These are phyloP conservation scores for Acer saccharum DNA, from an alignment of 345 rosid species.

Conservation along the genomic window DNA sequence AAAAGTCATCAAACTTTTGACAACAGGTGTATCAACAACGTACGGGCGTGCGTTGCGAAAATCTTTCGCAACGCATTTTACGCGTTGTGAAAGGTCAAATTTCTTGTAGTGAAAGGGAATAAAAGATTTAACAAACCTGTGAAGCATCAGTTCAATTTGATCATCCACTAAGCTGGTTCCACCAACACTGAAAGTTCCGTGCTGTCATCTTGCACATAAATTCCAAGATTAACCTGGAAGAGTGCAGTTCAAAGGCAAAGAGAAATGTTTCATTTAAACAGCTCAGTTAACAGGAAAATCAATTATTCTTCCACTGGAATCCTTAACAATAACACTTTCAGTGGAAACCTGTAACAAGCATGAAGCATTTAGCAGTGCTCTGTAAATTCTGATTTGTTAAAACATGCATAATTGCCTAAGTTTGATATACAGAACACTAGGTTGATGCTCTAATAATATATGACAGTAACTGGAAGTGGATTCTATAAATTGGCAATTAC, in stretches of 20 bases:
- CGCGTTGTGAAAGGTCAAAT: too few relatives aligned
- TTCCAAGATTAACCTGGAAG: constrained; percentile 79
- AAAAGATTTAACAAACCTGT: constrained; percentile 52
- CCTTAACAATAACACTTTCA: too few relatives aligned
- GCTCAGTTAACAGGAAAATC: constrained; percentile 5
- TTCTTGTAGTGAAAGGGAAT: too few relatives aligned
- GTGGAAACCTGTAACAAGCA: neutral
- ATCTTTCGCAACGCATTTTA: too few relatives aligned
- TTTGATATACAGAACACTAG: neutral
- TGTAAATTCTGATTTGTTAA: neutral
- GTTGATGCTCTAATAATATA: neutral
- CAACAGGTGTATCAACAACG: too few relatives aligned
- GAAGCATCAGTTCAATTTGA: constrained; percentile 91
- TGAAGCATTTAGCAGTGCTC: neutral
- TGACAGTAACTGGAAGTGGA: neutral
- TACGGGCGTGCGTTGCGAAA: too few relatives aligned
- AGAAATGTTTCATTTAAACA: constrained; percentile 2
- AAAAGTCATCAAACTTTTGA: too few relatives aligned
- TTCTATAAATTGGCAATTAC: neutral
- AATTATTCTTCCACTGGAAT: too few relatives aligned
- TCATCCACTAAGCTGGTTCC: constrained; percentile 87
- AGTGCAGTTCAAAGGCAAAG: constrained; percentile 16
- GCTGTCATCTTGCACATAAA: constrained; percentile 67
- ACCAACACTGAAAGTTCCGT: constrained; percentile 82
- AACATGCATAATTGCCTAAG: neutral